A percentile compares a stretch with the other conserved stretches of the same genome.
Conservation (phyloP, 208 protist species). For the Phytomonas francai region DNA sequence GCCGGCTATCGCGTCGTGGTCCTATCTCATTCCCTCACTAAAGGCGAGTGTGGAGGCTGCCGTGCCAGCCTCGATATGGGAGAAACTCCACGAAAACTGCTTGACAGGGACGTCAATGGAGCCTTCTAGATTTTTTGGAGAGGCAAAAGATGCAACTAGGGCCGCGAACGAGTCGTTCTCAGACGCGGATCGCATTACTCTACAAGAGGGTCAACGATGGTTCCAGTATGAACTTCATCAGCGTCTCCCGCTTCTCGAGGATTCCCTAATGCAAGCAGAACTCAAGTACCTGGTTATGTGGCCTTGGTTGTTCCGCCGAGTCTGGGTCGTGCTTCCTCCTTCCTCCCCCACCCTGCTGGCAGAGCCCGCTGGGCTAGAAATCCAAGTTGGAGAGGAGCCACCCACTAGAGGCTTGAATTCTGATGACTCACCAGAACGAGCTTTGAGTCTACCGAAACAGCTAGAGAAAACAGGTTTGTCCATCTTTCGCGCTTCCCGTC, state of each 20-base stretch:
- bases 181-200: constrained; percentile 12
- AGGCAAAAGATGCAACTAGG: neutral
- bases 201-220: constrained; percentile 30
- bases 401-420: too few relatives aligned
- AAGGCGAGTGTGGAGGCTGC: constrained; percentile 23
- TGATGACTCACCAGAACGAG: too few relatives aligned
- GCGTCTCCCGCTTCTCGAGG: constrained; percentile 67
- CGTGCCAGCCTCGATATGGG: constrained; percentile 19
- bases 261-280: constrained; percentile 58
- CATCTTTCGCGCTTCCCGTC: too few relatives aligned
- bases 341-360: neutral
- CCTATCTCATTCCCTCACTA: constrained; percentile 53
- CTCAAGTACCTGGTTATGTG: constrained; percentile 46
- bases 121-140: neutral
- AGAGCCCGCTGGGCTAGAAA: too few relatives aligned
- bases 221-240: constrained; percentile 72
- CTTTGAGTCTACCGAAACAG: too few relatives aligned
- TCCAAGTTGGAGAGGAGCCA: too few relatives aligned
- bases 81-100: constrained; percentile 18
- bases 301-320: constrained; percentile 43
- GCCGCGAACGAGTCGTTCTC: constrained; percentile 11
- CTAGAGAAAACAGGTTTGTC: too few relatives aligned
- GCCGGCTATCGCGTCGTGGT: constrained; percentile 41
- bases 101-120: constrained; percentile 3
- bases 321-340: constrained; percentile 46